Conservation (phyloP, 2,329 filamentous ascomycete genomes). For the Fulvia fulva region DNA sequence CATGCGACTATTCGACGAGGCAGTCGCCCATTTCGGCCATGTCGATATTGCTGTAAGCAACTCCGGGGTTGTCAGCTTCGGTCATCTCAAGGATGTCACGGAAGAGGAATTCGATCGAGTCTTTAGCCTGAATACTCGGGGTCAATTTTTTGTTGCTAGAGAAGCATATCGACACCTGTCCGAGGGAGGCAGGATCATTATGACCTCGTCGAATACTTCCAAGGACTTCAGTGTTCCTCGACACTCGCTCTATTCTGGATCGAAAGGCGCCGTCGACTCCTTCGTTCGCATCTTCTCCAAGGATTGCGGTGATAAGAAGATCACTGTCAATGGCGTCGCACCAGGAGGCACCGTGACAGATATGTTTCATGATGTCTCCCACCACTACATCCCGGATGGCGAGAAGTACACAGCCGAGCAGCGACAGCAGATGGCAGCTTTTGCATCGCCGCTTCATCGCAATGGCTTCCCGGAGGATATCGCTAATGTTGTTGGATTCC, state of each 20-base stretch:
- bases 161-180: slow-evolving; percentile 53
- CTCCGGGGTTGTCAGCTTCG: slow-evolving; percentile 55
- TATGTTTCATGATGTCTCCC: slow-evolving; percentile 61
- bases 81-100: slow-evolving; percentile 51
- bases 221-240: slow-evolving; percentile 54
- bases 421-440: too few species aligned
- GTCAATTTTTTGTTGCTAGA: slow-evolving; percentile 60
- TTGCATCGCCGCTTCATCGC: too few species aligned
- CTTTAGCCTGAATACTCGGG: slow-evolving; percentile 59
- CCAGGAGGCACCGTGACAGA: slow-evolving; percentile 54
- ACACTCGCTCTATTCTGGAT: slow-evolving; percentile 52
- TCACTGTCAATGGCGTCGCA: slow-evolving; percentile 60
- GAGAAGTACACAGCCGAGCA: slow-evolving; percentile 54
- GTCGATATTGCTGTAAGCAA: slow-evolving; percentile 69
- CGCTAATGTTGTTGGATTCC: too few species aligned
- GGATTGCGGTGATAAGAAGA: slow-evolving; percentile 52
- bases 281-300: slow-evolving; percentile 54
- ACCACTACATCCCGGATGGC: slow-evolving; percentile 59
- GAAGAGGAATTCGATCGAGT: slow-evolving; percentile 57
- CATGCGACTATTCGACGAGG: slow-evolving; percentile 59
- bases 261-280: slow-evolving; percentile 53
- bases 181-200: slow-evolving; percentile 50
- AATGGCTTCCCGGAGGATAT: too few species aligned
- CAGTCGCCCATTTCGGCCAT: slow-evolving; percentile 60
- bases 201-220: slow-evolving; percentile 55